Percentiles rank a stretch among this genome's conserved stretches.
Conservation (phyloP, 129 eudicot genomes). For the Lactuca saligna region DNA sequence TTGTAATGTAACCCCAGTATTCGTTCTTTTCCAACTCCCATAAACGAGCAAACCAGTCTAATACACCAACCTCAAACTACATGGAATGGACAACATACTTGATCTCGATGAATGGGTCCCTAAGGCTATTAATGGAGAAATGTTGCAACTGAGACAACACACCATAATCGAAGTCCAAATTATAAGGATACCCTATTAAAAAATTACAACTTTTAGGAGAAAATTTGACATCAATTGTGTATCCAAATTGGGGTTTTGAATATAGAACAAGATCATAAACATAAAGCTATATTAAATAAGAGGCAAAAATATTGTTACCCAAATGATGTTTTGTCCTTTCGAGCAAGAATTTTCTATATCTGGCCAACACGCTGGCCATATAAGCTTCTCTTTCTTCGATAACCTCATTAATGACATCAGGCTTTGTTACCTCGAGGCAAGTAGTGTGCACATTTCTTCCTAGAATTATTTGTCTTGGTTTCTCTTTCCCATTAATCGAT, state of each 20-base stretch:
- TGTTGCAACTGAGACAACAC: slow-evolving; percentile 86
- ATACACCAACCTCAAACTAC: no score
- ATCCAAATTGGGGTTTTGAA: background rate
- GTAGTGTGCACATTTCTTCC: no score
- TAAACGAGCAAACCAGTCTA: no score
- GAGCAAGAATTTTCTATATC: slow-evolving; percentile 63
- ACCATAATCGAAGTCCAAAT: slow-evolving; percentile 93
- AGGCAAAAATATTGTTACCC: background rate
- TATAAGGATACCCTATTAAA: slow-evolving; percentile 83
- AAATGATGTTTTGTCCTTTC: slow-evolving; percentile 53
- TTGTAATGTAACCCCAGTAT: no score
- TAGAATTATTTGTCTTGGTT: no score
- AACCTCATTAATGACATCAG: slow-evolving; percentile 75
- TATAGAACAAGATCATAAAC: slow-evolving; percentile 17
- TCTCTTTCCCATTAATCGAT: no score
- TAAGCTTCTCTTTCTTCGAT: slow-evolving; percentile 91
- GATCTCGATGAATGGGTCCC: no score
- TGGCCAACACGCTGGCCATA: slow-evolving; percentile 85
- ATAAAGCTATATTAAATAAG: background rate
- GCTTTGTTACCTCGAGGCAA: slow-evolving; percentile 43
- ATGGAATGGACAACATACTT: no score
- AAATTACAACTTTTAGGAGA: background rate
- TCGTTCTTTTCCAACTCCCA: no score
- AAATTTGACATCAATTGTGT: background rate
- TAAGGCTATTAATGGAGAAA: slow-evolving; percentile 83